phyloP scores from a whole-genome alignment of 2,329 filamentous ascomycete species.

The Fusarium sp. region DNA sequence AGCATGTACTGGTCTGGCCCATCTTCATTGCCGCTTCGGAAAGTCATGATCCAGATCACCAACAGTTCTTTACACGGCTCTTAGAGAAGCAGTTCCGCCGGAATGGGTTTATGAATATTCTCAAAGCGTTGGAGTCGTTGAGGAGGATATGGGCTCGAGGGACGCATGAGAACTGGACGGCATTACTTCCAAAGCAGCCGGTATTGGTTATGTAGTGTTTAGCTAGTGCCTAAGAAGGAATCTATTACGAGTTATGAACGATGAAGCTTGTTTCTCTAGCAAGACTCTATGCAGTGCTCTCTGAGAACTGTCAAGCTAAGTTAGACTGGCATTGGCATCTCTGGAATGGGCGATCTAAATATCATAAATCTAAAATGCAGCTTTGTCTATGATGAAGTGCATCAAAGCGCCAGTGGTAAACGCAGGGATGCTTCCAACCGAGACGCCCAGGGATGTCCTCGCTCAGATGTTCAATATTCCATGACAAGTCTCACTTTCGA shows the following conservation, averaged over 20 bases:
- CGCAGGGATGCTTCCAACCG: neutral
- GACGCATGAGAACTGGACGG: slow-evolving; percentile 33
- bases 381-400: neutral
- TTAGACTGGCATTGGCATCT: neutral
- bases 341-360: neutral
- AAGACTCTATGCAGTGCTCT: neutral
- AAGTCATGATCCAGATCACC: slow-evolving; percentile 32
- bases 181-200: slow-evolving; percentile 31
- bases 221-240: neutral
- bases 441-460: neutral
- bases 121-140: slow-evolving; percentile 35
- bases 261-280: neutral
- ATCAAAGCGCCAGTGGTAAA: neutral
- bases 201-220: slow-evolving; percentile 40
- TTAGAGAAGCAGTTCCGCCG: slow-evolving; percentile 30
- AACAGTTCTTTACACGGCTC: slow-evolving; percentile 28
- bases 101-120: slow-evolving; percentile 39
- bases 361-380: neutral
- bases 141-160: slow-evolving; percentile 32
- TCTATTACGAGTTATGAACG: neutral
- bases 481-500: neutral
- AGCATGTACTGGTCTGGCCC: slow-evolving; percentile 41
- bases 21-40: slow-evolving; percentile 43
- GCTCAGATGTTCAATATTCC: neutral
- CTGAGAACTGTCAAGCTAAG: neutral